Evolutionary conservation across 2,329 filamentous ascomycete genomes (phyloP), one percentile per base, ranked within the genome.

Genomic region (Arthrobotrys entomopaga): DNA sequence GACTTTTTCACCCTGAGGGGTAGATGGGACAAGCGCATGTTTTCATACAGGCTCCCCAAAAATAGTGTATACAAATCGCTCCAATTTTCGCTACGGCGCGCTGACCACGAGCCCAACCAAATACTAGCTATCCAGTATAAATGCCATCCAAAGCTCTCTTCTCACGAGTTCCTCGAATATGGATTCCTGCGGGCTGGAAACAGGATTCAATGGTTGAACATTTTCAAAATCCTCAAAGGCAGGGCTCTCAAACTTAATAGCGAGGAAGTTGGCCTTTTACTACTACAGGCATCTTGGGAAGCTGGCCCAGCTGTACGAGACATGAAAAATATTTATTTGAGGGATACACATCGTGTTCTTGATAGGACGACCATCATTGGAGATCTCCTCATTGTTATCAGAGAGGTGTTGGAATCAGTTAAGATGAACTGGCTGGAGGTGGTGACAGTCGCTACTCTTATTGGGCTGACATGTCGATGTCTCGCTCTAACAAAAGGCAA

Each of bases 111-210:
- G 50, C 81, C 85, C 0, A 90, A 91, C 65, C 76, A 82, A 0
- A 83, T 86, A 0, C 82, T 90, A 11, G 83, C 87, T 0, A 79
- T 77, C 0, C 85, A 87, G 66, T 79, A 77, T 0, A 58, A 79
- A 0, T 88, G 86, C 56, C 86, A 87, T 0, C 10, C 65, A 0
- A 77, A 83, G 20, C 80, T 90, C 65, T 82, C 84, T 0, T 69
- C 87, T 0, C 83, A 84, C 0, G 87, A 90, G 61, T 89, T 84
- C 78, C 85, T 86, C 58, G 81, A 83, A 0, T 83, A 89, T n/a
- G 81, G 82, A 0, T 46, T 19, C 16, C 50, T 74, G 11, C 63
- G 70, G 0, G 78, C 84, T 0, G 87, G 87, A 0, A 69, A 82
- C 16, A 77, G 79, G 0, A 79, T 88, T 7, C 85, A 87, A 58